A percentile compares a stretch with the other conserved stretches of the same genome.
These are phyloP conservation scores for Ilex asprella DNA, from an alignment of 257 asterid genomes.

Conservation along the genomic window DNA sequence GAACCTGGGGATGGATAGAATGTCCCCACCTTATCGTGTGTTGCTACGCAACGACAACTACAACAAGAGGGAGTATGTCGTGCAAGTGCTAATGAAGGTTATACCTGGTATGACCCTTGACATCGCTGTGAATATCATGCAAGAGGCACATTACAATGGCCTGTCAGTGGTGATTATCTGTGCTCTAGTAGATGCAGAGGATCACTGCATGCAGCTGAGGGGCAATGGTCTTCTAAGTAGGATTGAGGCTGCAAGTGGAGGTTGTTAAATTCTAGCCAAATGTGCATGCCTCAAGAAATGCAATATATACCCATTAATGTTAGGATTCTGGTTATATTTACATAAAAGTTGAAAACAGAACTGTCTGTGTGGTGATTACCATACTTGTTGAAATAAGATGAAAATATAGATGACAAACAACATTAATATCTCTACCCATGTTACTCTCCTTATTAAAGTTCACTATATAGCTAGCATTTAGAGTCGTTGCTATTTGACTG, in stretches of 20 bases:
- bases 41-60: slow-evolving; percentile 78
- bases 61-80: slow-evolving; percentile 95
- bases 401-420: too few species aligned
- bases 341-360: too few species aligned
- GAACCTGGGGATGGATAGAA: too few species aligned
- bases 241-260: slow-evolving; percentile 82
- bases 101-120: slow-evolving; percentile 93
- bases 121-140: slow-evolving; percentile 93
- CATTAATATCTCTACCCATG: too few species aligned
- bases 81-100: slow-evolving; percentile 95
- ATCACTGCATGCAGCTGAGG: slow-evolving; percentile 82
- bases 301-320: too few species aligned
- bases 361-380: too few species aligned
- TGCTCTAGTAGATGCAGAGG: slow-evolving; percentile 89
- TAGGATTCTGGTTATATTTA: too few species aligned
- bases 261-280: slow-evolving; percentile 34
- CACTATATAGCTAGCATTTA: too few species aligned
- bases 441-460: too few species aligned
- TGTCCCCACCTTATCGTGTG: slow-evolving; percentile 88
- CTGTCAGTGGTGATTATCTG: slow-evolving; percentile 76
- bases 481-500: too few species aligned
- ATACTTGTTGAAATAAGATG: too few species aligned
- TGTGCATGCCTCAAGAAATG: too few species aligned
- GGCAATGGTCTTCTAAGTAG: slow-evolving; percentile 92
- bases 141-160: slow-evolving; percentile 88